Percentiles rank a stretch among this genome's conserved stretches.
phyloP scores from a whole-genome alignment of 1,284 basidiomycete genomes.

The Filobasidium uniguttulatum region DNA sequence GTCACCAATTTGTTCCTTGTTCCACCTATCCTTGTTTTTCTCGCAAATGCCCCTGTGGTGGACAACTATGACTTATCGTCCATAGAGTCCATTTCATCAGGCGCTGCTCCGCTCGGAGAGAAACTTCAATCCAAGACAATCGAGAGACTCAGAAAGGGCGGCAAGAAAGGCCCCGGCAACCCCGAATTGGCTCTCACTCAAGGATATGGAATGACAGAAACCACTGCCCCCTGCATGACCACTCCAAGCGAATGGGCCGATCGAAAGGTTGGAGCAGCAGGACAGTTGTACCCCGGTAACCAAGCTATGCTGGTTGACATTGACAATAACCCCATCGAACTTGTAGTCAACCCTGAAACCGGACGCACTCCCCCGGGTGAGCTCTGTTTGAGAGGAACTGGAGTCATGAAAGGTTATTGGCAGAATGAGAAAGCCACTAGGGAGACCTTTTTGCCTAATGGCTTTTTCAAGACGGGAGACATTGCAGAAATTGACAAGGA shows the following conservation, averaged over 20 bases:
- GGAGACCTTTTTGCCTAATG: slow-evolving; percentile 44
- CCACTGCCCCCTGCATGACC: slow-evolving; percentile 35
- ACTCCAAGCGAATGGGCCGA: slow-evolving; percentile 25
- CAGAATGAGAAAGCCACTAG: slow-evolving; percentile 53
- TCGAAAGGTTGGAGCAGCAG: slow-evolving; percentile 50
- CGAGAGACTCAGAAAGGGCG: not conserved
- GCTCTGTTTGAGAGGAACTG: slow-evolving; percentile 63
- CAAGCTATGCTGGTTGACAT: slow-evolving; percentile 54
- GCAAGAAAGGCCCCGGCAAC: not conserved
- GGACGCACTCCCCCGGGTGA: slow-evolving; percentile 50
- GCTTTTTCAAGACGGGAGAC: slow-evolving; percentile 75
- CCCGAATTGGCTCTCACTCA: not conserved
- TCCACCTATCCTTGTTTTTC: slow-evolving; percentile 61
- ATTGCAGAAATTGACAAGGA: slow-evolving; percentile 43
- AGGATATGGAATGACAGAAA: slow-evolving; percentile 37
- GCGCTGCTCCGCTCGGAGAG: slow-evolving; percentile 65
- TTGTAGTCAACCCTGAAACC: slow-evolving; percentile 13
- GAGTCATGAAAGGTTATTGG: slow-evolving; percentile 58
- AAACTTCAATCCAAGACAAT: slow-evolving; percentile 36
- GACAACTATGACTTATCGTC: slow-evolving; percentile 55
- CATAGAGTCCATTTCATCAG: slow-evolving; percentile 51
- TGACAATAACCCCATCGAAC: slow-evolving; percentile 34
- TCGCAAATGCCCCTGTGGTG: slow-evolving; percentile 43
- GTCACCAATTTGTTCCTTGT: slow-evolving; percentile 55
- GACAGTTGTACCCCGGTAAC: slow-evolving; percentile 60